These are phyloP conservation scores for Crucibulum laeve DNA, from an alignment of 768 basidiomycete species.

Conservation along the genomic window DNA sequence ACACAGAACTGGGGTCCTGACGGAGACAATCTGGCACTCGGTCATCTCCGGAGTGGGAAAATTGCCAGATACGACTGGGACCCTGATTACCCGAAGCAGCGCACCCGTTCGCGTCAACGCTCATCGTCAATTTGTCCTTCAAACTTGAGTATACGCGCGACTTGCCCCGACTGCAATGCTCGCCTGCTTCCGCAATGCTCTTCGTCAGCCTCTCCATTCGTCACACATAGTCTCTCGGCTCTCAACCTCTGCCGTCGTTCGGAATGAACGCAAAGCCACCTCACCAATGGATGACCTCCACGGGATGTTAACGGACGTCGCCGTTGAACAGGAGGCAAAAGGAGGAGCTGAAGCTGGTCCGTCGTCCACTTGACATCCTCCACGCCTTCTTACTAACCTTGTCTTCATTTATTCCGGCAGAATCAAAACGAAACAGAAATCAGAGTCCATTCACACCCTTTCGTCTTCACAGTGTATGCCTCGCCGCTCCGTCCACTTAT, in stretches of 20 bases:
- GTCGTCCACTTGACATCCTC: no score
- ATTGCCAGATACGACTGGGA: background rate
- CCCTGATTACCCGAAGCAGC: background rate
- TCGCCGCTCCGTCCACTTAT: background rate
- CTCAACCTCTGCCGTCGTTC: background rate
- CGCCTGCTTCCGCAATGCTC: conserved; percentile 3
- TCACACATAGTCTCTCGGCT: background rate
- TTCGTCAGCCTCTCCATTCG: background rate
- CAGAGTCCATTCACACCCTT: background rate
- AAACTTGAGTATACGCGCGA: no score
- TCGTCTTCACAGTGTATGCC: background rate
- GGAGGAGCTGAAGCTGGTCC: no score
- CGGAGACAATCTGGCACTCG: conserved; percentile 6
- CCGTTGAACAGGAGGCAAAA: no score
- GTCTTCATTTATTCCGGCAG: background rate
- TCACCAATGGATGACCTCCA: no score
- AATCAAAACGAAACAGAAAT: background rate
- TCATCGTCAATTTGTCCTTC: no score
- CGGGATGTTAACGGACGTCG: no score
- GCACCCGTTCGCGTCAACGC: background rate
- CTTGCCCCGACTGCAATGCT: conserved; percentile 4
- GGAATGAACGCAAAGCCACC: no score
- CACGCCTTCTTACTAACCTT: no score
- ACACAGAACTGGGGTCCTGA: conserved; percentile 16
- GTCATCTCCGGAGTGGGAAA: conserved; percentile 6